Evolutionary conservation across 257 asterid species (phyloP).

Genomic region (Catharanthus roseus): DNA sequence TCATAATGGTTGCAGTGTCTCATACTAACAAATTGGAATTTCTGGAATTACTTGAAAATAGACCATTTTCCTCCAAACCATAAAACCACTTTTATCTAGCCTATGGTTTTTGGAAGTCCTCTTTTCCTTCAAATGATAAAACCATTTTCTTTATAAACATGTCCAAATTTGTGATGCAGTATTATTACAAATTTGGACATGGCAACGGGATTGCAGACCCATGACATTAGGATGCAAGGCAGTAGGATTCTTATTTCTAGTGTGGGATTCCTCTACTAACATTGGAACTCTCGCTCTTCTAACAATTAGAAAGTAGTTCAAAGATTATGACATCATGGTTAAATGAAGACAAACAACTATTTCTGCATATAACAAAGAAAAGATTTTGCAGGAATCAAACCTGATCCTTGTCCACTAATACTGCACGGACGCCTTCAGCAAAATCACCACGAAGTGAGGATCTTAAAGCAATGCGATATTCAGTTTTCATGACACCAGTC

Average conservation of each 20-base stretch:
- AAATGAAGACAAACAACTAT: background rate
- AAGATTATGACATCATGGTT: background rate
- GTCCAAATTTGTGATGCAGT: no score
- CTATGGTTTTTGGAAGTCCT: background rate
- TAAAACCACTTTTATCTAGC: background rate
- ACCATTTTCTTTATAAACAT: background rate
- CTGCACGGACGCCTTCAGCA: conserved; percentile 91
- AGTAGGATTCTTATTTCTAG: no score
- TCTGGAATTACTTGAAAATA: no score
- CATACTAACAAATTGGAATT: no score
- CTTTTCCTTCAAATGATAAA: background rate
- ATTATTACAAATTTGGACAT: no score
- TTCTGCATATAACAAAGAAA: background rate
- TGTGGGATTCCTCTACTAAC: background rate
- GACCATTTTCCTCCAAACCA: no score
- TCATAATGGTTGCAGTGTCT: no score
- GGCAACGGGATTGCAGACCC: no score
- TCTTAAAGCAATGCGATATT: conserved; percentile 78
- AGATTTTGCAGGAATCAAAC: conserved; percentile 30
- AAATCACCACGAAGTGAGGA: conserved; percentile 75
- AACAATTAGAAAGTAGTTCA: background rate
- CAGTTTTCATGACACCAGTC: conserved; percentile 80
- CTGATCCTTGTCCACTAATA: conserved; percentile 96
- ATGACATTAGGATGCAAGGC: no score
- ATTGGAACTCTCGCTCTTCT: background rate